Conservation (phyloP, 2,329 filamentous ascomycete species). For the Fusarium poae region DNA sequence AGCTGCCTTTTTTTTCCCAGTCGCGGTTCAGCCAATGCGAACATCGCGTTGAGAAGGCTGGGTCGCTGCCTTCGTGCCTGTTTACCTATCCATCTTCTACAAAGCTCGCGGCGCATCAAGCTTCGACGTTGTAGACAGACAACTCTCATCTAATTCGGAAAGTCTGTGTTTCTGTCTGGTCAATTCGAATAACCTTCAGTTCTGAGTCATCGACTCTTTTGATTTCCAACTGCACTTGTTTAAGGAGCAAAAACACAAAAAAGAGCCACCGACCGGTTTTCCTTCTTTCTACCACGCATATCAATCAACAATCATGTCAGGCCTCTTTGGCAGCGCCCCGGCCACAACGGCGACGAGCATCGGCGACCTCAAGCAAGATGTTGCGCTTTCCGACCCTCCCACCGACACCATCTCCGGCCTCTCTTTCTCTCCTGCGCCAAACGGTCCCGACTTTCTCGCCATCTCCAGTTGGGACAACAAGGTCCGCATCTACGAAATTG, state of each 20-base stretch:
- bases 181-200: background rate
- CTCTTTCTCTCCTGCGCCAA: constrained; percentile 77
- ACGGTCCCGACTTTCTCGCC: constrained; percentile 79
- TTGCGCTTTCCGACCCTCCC: constrained; percentile 81
- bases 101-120: constrained; percentile 41
- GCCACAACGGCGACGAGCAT: constrained; percentile 67
- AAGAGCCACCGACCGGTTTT: constrained; percentile 21
- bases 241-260: constrained; percentile 9
- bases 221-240: background rate
- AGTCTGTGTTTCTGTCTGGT: background rate
- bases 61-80: constrained; percentile 50
- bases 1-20: constrained; percentile 38
- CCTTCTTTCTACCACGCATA: constrained; percentile 5
- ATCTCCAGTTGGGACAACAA: constrained; percentile 98
- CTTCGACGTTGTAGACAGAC: constrained; percentile 12
- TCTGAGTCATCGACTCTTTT: background rate
- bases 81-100: constrained; percentile 35
- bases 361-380: constrained; percentile 91
- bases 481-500: constrained; percentile 95
- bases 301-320: constrained; percentile 67
- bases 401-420: constrained; percentile 92
- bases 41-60: constrained; percentile 47
- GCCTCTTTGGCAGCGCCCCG: constrained; percentile 68
- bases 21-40: constrained; percentile 45
- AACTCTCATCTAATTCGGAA: background rate